Evolutionary conservation across 805 yeast species (phyloP), one percentile per base, ranked within the genome.

Genomic region (Pichia kluyveri): DNA sequence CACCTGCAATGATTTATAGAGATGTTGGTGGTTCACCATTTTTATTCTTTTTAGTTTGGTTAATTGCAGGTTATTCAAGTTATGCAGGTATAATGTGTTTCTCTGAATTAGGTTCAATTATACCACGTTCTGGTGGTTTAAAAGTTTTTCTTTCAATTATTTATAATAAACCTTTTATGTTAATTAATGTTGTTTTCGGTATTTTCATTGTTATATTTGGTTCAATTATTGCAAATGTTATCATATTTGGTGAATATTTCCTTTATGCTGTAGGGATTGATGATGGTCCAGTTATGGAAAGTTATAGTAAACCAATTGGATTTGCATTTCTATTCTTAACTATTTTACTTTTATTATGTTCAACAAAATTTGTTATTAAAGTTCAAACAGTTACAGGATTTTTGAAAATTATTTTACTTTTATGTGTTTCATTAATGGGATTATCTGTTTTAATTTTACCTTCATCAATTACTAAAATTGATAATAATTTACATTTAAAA

Each of bases 81-180:
- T 79, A 81, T 62, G 72, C 84, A 14, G 91, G 91, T 0, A 61
- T 84, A 23, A 79, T 71, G 56, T 74, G 83, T 40, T 85, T 75
- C 59, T 62, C 85, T 46, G 91, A 85, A 57, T 62, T 84, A 48
- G 93, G 91, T 0, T 75, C 83, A 9, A 70, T 82, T 57, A 69
- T 83, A 10, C 89, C 91, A 0, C 68, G 84, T 55, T 80, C 82
- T 51, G 93, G 95, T 3, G 95, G 91, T 0, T 75, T 82, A 39
- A 85, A 85, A 58, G 81, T 79, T 19, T 85, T 85, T 52, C 61
- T 85, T 48, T 91, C 84, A 58, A 77, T 74, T 52, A 77, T 83
- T 19, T 85, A 80, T 59, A 72, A 73, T 44, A 75, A 65, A 51
- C 95, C 93, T 0, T 69, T 65, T 45, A 67, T 78, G 67, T 56